A percentile compares a stretch with the other conserved stretches of the same genome.
phyloP scores from a whole-genome alignment of 495 filamentous ascomycete genomes.

The Neurospora terricola region DNA sequence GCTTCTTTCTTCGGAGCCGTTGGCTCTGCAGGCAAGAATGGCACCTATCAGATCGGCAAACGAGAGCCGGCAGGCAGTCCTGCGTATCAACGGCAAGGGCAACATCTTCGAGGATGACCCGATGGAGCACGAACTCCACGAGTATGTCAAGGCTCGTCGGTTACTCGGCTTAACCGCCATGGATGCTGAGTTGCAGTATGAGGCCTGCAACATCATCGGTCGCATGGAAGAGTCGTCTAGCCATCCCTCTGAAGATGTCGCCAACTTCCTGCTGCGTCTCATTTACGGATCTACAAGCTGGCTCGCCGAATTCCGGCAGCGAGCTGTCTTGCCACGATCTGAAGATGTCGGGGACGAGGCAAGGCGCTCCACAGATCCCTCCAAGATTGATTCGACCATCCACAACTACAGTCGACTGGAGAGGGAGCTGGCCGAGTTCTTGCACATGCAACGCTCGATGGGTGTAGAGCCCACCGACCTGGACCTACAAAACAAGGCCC shows the following conservation, averaged over 20 bases:
- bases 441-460: conserved; percentile 35
- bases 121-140: conserved; percentile 36
- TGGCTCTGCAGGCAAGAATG: conserved; percentile 25
- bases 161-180: conserved; percentile 43
- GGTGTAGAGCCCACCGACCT: conserved; percentile 49
- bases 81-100: conserved; percentile 37
- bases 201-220: conserved; percentile 41
- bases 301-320: conserved; percentile 38
- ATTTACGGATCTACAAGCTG: conserved; percentile 31
- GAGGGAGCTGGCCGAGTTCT: conserved; percentile 46
- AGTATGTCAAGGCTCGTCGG: conserved; percentile 38
- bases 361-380: conserved; percentile 38
- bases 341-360: conserved; percentile 36
- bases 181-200: conserved; percentile 41
- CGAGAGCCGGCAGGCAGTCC: conserved; percentile 24
- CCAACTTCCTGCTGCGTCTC: conserved; percentile 39
- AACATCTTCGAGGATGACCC: conserved; percentile 38
- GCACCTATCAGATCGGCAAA: conserved; percentile 22
- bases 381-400: conserved; percentile 41
- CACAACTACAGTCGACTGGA: conserved; percentile 48
- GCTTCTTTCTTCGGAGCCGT: conserved; percentile 30
- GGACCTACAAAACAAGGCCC: conserved; percentile 53
- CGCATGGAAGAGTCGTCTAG: conserved; percentile 36
- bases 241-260: conserved; percentile 32
- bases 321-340: conserved; percentile 38